A percentile compares a stretch with the other conserved stretches of the same genome.
Conservation (phyloP, 2,329 filamentous ascomycete genomes). For the Eurotiales sp. region DNA sequence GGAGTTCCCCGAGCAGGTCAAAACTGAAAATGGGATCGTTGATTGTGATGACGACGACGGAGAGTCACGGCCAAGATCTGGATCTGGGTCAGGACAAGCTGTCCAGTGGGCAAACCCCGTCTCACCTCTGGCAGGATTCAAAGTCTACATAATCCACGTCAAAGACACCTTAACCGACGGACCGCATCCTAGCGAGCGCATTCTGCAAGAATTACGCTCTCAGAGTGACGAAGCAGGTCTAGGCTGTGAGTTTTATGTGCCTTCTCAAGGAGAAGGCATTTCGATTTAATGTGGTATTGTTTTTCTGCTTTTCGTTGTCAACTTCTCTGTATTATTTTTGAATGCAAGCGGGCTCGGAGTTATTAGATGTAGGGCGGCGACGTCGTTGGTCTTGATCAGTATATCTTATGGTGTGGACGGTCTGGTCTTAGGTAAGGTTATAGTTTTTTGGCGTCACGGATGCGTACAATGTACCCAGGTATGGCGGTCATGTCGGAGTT, state of each 20-base stretch:
- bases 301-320: background rate
- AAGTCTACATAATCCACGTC: slow-evolving; percentile 85
- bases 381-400: background rate
- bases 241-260: slow-evolving; percentile 77
- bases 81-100: too few relatives aligned
- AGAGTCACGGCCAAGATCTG: background rate
- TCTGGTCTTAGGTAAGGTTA: too few relatives aligned
- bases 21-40: background rate
- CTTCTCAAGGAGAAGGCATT: slow-evolving; percentile 59
- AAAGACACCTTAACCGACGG: slow-evolving; percentile 81
- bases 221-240: slow-evolving; percentile 63
- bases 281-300: slow-evolving; percentile 19
- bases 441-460: too few relatives aligned
- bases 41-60: background rate
- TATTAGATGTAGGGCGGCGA: background rate
- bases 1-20: background rate
- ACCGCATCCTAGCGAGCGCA: slow-evolving; percentile 59
- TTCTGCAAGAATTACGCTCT: slow-evolving; percentile 65
- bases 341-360: background rate
- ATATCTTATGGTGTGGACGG: too few relatives aligned
- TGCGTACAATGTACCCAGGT: too few relatives aligned
- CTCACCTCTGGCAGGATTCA: slow-evolving; percentile 65
- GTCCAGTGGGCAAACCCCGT: background rate
- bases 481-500: too few relatives aligned
- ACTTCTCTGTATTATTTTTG: background rate